Evolutionary conservation across 2,329 filamentous ascomycete genomes (phyloP), one percentile per base, ranked within the genome.

Genomic region (Stagonosporopsis rhizophila): DNA sequence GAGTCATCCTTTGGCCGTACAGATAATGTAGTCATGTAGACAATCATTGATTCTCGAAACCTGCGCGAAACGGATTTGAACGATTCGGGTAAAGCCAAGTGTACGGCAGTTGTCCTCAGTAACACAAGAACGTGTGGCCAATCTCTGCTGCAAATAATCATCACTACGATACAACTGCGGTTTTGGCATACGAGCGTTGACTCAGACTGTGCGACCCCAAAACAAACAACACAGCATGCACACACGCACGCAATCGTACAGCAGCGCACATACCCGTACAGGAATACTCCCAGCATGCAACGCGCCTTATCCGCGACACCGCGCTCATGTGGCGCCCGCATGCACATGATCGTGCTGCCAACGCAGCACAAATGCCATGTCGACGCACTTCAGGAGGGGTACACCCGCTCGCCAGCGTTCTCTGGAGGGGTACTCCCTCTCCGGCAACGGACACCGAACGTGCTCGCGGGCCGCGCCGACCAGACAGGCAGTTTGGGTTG

Each of bases 251-350:
- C 49, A 56, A 32, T 32, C 45, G 46, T 56, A 56, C 52, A 50
- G 52, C 40, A 56, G 35, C 46, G 17, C 32, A 42, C 52, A 15
- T 14, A 12, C 17, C 32, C 15, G 39, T 38, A 22, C 39, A 30
- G 30, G n/a, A 44, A 41, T 37, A 15, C 25, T 20, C 37, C 53
- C 46, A 42, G 46, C 38, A 30, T 25, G 41, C 22, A 34, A 42
- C 8, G 51, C 53, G 53, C 53, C 41, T 44, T 42, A 56, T 42
- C 53, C 53, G 53, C 53, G 22, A 17, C 34, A 44, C 34, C 41
- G 35, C 19, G 19, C 23, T 30, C 32, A 17, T 7, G 35, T 51
- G 46, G 46, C 50, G 46, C 42, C 40, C 47, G 53, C 47, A 38
- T 38, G 35, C 53, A 56, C 53, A 23, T 51, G 47, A 51, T 37